These are phyloP conservation scores for Ophiocordyceps sinensis DNA, from an alignment of 2,329 filamentous ascomycete genomes.

Conservation along the genomic window DNA sequence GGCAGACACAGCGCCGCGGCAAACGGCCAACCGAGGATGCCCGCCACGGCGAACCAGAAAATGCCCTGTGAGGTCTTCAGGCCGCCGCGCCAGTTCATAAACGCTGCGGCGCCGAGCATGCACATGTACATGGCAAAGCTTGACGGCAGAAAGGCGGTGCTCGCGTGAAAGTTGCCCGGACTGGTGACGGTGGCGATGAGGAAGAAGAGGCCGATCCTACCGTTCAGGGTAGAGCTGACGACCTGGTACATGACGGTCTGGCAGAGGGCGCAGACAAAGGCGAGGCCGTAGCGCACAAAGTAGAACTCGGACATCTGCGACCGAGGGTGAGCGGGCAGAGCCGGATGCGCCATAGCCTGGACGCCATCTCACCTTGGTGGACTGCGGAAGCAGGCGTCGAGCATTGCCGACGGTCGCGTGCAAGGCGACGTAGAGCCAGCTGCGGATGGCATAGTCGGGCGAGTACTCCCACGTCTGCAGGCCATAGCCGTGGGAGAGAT, in stretches of 20 bases:
- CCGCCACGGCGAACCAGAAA: conserved; percentile 78
- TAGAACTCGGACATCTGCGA: conserved; percentile 63
- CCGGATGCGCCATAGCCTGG: background rate
- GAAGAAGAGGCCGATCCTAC: conserved; percentile 75
- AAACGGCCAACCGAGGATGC: conserved; percentile 89
- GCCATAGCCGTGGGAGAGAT: conserved; percentile 81
- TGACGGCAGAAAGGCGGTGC: conserved; percentile 74
- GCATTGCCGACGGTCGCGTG: conserved; percentile 62
- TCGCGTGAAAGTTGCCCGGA: conserved; percentile 88
- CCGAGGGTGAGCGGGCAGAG: background rate
- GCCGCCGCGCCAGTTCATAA: conserved; percentile 78
- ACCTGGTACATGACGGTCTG: conserved; percentile 71
- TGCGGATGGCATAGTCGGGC: conserved; percentile 84
- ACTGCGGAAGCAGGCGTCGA: conserved; percentile 46
- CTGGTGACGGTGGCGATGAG: conserved; percentile 62
- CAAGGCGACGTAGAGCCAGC: conserved; percentile 77
- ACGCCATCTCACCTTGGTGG: conserved; percentile 34
- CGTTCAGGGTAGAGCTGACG: conserved; percentile 62
- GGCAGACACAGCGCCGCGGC: conserved; percentile 68
- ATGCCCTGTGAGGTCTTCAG: conserved; percentile 72
- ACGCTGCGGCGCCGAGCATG: conserved; percentile 74
- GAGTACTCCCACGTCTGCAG: conserved; percentile 99
- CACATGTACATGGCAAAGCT: conserved; percentile 94
- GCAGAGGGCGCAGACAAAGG: conserved; percentile 61
- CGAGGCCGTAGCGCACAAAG: conserved; percentile 63